Percentiles rank a stretch among this genome's conserved stretches.
These are phyloP conservation scores for Kodamaea ohmeri DNA, from an alignment of 1,139 yeast genomes.

Conservation along the genomic window DNA sequence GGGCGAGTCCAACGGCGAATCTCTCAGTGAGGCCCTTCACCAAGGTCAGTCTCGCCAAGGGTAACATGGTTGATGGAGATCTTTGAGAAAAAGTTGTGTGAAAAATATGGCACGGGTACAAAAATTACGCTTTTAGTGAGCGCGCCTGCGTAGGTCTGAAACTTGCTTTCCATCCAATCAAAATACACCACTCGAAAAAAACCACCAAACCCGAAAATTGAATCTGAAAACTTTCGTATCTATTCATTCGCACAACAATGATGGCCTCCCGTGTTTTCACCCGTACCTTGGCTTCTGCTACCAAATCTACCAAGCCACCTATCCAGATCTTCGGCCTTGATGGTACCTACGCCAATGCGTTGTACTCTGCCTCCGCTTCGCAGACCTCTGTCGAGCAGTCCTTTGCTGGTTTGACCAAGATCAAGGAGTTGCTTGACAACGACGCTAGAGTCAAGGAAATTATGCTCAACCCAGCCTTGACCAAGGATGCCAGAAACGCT, in stretches of 20 bases:
- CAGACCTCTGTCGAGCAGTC: conserved; percentile 74
- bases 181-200: conserved; percentile 7
- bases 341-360: conserved; percentile 95
- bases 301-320: conserved; percentile 72
- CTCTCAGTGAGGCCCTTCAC: conserved; percentile 5
- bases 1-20: conserved; percentile 8
- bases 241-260: conserved; percentile 7
- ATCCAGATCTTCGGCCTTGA: conserved; percentile 93
- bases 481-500: conserved; percentile 67
- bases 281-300: conserved; percentile 70
- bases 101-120: conserved; percentile 4
- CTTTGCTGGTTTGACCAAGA: conserved; percentile 59
- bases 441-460: conserved; percentile 64
- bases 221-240: conserved; percentile 9
- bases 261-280: conserved; percentile 67
- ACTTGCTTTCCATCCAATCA: conserved; percentile 9
- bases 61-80: conserved; percentile 15
- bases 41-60: conserved; percentile 16
- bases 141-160: conserved; percentile 2
- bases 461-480: conserved; percentile 81
- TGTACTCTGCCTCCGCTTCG: conserved; percentile 89
- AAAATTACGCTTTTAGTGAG: conserved; percentile 5
- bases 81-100: conserved; percentile 7
- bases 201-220: conserved; percentile 9
- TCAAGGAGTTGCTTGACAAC: conserved; percentile 53